Base-by-base conservation (phyloP, 345 rosid species). In the Salix viminalis region DNA sequence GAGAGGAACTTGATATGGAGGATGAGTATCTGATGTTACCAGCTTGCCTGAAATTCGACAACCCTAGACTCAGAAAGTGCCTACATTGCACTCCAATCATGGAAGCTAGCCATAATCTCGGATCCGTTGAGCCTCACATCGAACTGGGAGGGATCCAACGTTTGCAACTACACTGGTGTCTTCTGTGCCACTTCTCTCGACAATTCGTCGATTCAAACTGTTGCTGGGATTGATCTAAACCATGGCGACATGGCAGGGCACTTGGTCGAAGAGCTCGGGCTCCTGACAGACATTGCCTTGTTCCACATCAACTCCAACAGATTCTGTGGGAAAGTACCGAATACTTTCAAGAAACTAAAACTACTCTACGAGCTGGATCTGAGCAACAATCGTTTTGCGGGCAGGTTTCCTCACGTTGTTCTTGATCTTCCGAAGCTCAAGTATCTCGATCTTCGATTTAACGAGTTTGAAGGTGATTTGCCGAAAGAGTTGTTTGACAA, bases 251-350 rank as follows among this genome's bases (percentile, higher is more conserved):
- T 94, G 19, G 93, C 98, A 2, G 94, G 98, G 14, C 81, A 76
- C 73, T 88, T 94, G 21, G 94, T 91, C 1, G 80, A 79, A 52
- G 96, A 94, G 72, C 42, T 94, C 0, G 98, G 94, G 14, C 86
- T 86, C 26, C 88, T 94, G 4, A 70, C 77, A 0, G 89, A 92
- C 62, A 85, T 91, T 52, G 89, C 91, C 48, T 73, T 91, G 71
- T 82, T 94, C 73, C 98, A 94, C 67, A 39, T 92, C 7, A 94
- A 92, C 83, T 89, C 96, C 68, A 94, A 92, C 83, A 85, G 96
- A 54, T 92, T 94, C 71, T 94, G 97, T 34, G 97, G 97, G 10
- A 85, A 74, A 0, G 36, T 92, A 36, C 96, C 96, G 0, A 67
- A 46, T 72, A 85, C 87, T 56, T 86, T 92, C 81, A 75, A 76